Conservation (phyloP, 495 filamentous ascomycete species). For the Penicilliopsis zonata region DNA sequence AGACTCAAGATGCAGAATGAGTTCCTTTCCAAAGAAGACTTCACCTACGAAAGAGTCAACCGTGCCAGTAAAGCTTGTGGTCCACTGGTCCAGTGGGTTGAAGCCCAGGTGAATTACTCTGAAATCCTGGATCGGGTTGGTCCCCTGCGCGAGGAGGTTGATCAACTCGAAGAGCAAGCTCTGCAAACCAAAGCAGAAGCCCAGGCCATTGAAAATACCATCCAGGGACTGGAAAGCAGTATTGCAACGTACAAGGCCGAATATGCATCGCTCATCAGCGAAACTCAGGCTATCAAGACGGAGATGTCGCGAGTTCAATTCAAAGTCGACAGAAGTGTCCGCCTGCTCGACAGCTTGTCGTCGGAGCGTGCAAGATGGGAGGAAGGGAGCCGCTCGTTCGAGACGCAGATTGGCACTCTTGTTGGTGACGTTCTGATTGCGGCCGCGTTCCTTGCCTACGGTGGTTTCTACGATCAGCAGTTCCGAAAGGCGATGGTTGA, state of each 20-base stretch:
- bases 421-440: slow-evolving; percentile 92
- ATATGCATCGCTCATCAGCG: slow-evolving; percentile 90
- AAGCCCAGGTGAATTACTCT: slow-evolving; percentile 94
- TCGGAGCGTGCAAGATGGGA: slow-evolving; percentile 92
- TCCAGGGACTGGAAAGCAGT: slow-evolving; percentile 71
- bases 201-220: slow-evolving; percentile 79
- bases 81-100: slow-evolving; percentile 93
- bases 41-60: slow-evolving; percentile 91
- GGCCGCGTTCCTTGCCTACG: slow-evolving; percentile 94
- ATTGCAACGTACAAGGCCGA: slow-evolving; percentile 96
- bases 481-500: slow-evolving; percentile 96
- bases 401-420: slow-evolving; percentile 92
- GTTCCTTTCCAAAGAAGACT: slow-evolving; percentile 83
- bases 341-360: slow-evolving; percentile 84
- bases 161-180: slow-evolving; percentile 73
- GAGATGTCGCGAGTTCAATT: slow-evolving; percentile 95
- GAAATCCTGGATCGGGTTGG: slow-evolving; percentile 94
- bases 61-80: slow-evolving; percentile 94
- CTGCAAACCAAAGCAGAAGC: slow-evolving; percentile 90
- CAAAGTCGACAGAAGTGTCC: slow-evolving; percentile 94
- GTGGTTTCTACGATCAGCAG: slow-evolving; percentile 93
- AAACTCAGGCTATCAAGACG: slow-evolving; percentile 92
- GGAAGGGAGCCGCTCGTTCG: slow-evolving; percentile 92
- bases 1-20: slow-evolving; percentile 85
- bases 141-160: slow-evolving; percentile 83